These are phyloP conservation scores for Termitomyces sp. DNA, from an alignment of 768 basidiomycete genomes.

Conservation along the genomic window DNA sequence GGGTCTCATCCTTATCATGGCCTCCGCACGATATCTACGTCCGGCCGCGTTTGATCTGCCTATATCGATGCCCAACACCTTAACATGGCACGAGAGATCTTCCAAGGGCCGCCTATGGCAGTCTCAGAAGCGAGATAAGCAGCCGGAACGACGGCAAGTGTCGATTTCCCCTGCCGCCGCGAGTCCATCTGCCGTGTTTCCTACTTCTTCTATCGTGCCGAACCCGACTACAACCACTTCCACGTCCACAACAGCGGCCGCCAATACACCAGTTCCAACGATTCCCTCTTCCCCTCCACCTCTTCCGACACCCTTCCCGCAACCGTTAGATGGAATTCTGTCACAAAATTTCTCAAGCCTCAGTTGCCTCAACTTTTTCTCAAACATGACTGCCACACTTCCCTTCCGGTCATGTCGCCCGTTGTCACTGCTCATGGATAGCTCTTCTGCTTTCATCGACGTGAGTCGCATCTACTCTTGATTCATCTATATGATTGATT, in stretches of 20 bases:
- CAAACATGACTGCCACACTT: slow-evolving; percentile 63
- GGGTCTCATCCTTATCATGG: slow-evolving; percentile 51
- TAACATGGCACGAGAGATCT: slow-evolving; percentile 30
- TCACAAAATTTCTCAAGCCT: slow-evolving; percentile 64
- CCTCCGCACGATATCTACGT: slow-evolving; percentile 51
- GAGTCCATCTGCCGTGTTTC: slow-evolving; percentile 15
- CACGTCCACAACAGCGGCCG: slow-evolving; percentile 20
- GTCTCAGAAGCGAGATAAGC: slow-evolving; percentile 42
- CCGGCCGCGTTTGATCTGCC: slow-evolving; percentile 45
- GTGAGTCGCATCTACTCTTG: slow-evolving; percentile 35
- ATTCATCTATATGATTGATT: not conserved
- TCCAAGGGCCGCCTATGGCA: slow-evolving; percentile 33
- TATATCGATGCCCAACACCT: slow-evolving; percentile 22
- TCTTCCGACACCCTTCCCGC: slow-evolving; percentile 77
- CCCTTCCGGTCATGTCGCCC: slow-evolving; percentile 76
- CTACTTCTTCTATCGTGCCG: slow-evolving; percentile 16
- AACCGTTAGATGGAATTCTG: slow-evolving; percentile 65
- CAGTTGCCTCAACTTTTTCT: slow-evolving; percentile 69
- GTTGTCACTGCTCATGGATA: slow-evolving; percentile 63
- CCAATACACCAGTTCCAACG: slow-evolving; percentile 38
- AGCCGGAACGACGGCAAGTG: slow-evolving; percentile 19
- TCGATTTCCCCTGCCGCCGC: slow-evolving; percentile 12
- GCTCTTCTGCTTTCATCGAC: slow-evolving; percentile 51
- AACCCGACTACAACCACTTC: slow-evolving; percentile 19
- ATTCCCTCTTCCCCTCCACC: slow-evolving; percentile 49